A percentile compares a stretch with the other conserved stretches of the same genome.
These are phyloP conservation scores for Eucalyptus cloeziana DNA, from an alignment of 345 rosid genomes.

Conservation along the genomic window DNA sequence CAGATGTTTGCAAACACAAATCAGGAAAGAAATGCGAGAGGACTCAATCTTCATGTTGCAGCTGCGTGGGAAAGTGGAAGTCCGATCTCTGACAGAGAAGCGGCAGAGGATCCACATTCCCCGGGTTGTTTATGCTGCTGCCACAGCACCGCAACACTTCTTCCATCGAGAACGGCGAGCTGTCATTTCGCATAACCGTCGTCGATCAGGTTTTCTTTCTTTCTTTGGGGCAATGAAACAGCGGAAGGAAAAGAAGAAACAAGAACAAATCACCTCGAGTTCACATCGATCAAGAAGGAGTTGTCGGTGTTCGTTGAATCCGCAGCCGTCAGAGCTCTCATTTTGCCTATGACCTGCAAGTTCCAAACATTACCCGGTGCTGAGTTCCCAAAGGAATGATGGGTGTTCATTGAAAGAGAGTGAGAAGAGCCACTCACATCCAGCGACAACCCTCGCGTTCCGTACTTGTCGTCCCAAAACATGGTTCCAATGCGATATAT, in stretches of 20 bases:
- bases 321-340: constrained; percentile 95
- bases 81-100: constrained; percentile 52
- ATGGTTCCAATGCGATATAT: constrained; percentile 91
- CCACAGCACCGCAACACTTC: constrained; percentile 33
- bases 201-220: not conserved
- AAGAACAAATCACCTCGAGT: constrained; percentile 59
- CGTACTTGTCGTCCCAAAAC: constrained; percentile 99
- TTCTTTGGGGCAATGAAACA: not conserved
- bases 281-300: constrained; percentile 90
- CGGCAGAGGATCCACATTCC: constrained; percentile 32
- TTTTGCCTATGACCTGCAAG: constrained; percentile 68
- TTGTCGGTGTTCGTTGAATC: constrained; percentile 87
- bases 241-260: not conserved
- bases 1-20: not conserved
- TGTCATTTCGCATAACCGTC: not conserved
- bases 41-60: constrained; percentile 5
- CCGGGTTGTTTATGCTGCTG: constrained; percentile 10
- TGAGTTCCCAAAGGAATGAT: not conserved
- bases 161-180: constrained; percentile 53
- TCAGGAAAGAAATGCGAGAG: not conserved
- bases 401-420: not conserved
- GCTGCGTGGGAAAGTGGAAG: constrained; percentile 23
- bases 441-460: constrained; percentile 83
- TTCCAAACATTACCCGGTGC: not conserved
- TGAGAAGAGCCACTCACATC: constrained; percentile 41